Percentiles rank a stretch among this genome's conserved stretches.
Conservation (phyloP, 768 basidiomycete genomes). For the Mycena venus region DNA sequence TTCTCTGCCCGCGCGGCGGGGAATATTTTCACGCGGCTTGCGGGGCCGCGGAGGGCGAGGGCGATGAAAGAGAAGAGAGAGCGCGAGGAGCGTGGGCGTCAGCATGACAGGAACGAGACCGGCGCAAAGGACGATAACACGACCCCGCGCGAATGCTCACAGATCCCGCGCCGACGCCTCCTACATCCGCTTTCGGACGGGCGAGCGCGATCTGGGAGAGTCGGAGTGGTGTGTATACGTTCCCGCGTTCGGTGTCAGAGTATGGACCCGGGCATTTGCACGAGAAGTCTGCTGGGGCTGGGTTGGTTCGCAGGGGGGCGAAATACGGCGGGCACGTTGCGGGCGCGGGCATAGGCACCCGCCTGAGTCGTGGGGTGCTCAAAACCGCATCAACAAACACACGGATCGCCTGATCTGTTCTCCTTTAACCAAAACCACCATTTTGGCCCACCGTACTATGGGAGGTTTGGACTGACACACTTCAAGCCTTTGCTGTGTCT, state of each 20-base stretch:
- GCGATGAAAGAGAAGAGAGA: not conserved
- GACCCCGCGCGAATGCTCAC: not conserved
- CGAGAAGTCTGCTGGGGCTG: not conserved
- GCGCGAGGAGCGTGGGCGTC: not conserved
- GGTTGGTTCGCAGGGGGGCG: not conserved
- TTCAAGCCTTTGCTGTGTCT: too few relatives aligned
- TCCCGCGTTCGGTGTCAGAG: not conserved
- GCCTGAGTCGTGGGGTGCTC: too few relatives aligned
- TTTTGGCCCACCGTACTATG: too few relatives aligned
- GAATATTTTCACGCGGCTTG: conserved; percentile 21
- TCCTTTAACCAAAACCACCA: too few relatives aligned
- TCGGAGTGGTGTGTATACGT: not conserved
- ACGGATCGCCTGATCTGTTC: too few relatives aligned
- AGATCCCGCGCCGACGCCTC: conserved; percentile 26
- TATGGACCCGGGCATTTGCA: not conserved
- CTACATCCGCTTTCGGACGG: not conserved
- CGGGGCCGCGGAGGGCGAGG: conserved; percentile 19
- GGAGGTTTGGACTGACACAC: too few relatives aligned
- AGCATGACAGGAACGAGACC: too few relatives aligned
- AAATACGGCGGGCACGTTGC: too few relatives aligned
- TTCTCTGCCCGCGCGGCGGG: not conserved
- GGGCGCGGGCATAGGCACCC: not conserved
- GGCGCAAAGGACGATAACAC: too few relatives aligned
- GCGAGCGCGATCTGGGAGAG: conserved; percentile 8
- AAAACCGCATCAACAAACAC: too few relatives aligned